Conservation (phyloP, 192 early-diverging fungal genomes). For the Chytriomyces confervae region DNA sequence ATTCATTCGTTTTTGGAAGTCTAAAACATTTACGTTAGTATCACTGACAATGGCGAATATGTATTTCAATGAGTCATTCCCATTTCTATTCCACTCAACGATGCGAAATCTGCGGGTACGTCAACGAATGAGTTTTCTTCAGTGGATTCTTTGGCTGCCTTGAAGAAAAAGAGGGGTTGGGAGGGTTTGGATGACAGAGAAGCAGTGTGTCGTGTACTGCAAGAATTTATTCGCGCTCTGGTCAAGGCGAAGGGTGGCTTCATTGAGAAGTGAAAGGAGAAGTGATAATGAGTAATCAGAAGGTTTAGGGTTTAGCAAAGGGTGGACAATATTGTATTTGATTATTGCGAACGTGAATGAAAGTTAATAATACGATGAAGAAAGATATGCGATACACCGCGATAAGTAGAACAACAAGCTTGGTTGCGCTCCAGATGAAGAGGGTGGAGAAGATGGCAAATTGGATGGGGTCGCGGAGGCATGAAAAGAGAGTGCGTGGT, state of each 20-base stretch:
- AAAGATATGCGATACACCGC: no score
- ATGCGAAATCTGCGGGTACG: neutral
- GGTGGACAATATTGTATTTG: no score
- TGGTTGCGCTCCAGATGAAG: slow-evolving; percentile 82
- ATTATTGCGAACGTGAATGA: neutral
- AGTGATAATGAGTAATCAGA: neutral
- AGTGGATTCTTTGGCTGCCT: neutral
- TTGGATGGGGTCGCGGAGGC: slow-evolving; percentile 87
- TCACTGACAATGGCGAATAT: slow-evolving; percentile 11
- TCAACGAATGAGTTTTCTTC: neutral
- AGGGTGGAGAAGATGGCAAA: slow-evolving; percentile 83
- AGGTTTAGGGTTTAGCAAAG: no score
- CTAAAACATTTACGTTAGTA: neutral
- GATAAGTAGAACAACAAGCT: no score
- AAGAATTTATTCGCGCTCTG: neutral
- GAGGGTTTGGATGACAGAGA: slow-evolving; percentile 6
- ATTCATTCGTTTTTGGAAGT: neutral
- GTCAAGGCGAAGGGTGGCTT: slow-evolving; percentile 10
- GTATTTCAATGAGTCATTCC: slow-evolving; percentile 1
- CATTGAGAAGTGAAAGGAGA: neutral
- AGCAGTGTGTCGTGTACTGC: neutral
- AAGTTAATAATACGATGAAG: neutral
- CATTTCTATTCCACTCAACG: slow-evolving; percentile 2
- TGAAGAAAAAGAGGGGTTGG: slow-evolving; percentile 12
- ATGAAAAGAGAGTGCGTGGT: slow-evolving; percentile 76